A percentile compares a stretch with the other conserved stretches of the same genome.
Evolutionary conservation across 164 flowering plant species (phyloP).

Genomic region (Brasenia schreberi): DNA sequence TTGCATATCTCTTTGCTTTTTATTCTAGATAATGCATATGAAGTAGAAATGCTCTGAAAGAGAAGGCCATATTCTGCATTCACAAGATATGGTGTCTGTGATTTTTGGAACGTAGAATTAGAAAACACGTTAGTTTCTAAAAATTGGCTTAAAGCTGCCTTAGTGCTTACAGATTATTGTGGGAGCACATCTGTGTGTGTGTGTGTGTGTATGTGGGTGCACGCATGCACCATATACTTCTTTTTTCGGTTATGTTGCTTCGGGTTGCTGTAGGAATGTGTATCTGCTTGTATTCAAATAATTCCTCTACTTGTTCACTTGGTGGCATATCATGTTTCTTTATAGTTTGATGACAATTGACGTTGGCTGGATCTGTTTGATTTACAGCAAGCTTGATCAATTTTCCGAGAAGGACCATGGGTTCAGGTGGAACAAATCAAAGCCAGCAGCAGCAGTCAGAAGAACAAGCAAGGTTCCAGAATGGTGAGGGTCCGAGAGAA

Average conservation of each 20-base stretch:
- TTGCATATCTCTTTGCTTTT: too few relatives aligned
- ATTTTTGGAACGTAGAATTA: too few relatives aligned
- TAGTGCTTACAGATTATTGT: background rate
- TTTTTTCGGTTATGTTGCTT: too few relatives aligned
- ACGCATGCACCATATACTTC: too few relatives aligned
- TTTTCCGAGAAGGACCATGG: conserved; percentile 57
- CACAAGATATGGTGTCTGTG: too few relatives aligned
- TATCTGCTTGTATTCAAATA: too few relatives aligned
- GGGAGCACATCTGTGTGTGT: background rate
- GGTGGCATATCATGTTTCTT: background rate
- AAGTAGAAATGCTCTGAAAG: too few relatives aligned
- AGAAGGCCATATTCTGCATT: too few relatives aligned
- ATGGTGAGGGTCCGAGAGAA: conserved; percentile 27
- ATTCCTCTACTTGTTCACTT: background rate
- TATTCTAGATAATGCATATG: too few relatives aligned
- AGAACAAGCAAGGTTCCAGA: conserved; percentile 34
- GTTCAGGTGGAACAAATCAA: conserved; percentile 7
- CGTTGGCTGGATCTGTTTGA: background rate
- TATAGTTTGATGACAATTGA: background rate
- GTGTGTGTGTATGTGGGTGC: too few relatives aligned
- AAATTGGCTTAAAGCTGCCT: background rate
- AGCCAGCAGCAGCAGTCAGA: conserved; percentile 15
- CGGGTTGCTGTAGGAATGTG: too few relatives aligned
- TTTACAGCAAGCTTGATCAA: conserved; percentile 84
- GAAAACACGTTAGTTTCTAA: too few relatives aligned